These are phyloP conservation scores for Calonectria montana DNA, from an alignment of 2,329 filamentous ascomycete species.

Conservation along the genomic window DNA sequence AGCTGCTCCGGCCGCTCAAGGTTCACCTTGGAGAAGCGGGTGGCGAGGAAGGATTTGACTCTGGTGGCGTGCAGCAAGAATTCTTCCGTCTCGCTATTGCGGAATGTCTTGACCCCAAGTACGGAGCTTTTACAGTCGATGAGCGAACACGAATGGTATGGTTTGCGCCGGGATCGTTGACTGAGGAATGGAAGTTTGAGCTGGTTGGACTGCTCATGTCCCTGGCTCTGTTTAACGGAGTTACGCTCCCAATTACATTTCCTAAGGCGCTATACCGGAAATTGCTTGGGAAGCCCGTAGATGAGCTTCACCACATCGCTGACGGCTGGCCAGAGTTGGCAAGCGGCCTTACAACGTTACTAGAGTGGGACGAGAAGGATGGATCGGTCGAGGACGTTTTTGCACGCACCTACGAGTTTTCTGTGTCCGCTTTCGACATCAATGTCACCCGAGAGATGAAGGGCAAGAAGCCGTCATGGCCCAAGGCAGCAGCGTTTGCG, in stretches of 20 bases:
- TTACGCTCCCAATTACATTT: conserved; percentile 91
- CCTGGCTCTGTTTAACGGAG: conserved; percentile 90
- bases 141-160: conserved; percentile 81
- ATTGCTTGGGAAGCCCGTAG: conserved; percentile 76
- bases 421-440: conserved; percentile 68
- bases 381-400: conserved; percentile 86
- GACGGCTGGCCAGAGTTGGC: conserved; percentile 90
- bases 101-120: conserved; percentile 81
- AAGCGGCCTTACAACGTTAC: conserved; percentile 77
- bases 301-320: conserved; percentile 78
- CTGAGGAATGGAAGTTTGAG: conserved; percentile 91
- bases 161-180: conserved; percentile 86
- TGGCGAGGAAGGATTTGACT: conserved; percentile 91
- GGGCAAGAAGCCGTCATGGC: conserved; percentile 58
- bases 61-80: conserved; percentile 95
- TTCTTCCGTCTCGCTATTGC: conserved; percentile 89
- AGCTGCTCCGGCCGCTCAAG: conserved; percentile 87
- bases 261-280: conserved; percentile 86
- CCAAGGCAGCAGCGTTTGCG: conserved; percentile 56
- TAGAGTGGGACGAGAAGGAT: conserved; percentile 80
- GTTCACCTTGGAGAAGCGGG: conserved; percentile 85
- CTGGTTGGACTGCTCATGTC: conserved; percentile 89
- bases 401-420: conserved; percentile 88
- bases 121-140: conserved; percentile 85
- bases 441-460: conserved; percentile 69